Percentiles rank a stretch among this genome's conserved stretches.
Conservation (phyloP, 2,329 filamentous ascomycete genomes). For the Fusarium sp. region DNA sequence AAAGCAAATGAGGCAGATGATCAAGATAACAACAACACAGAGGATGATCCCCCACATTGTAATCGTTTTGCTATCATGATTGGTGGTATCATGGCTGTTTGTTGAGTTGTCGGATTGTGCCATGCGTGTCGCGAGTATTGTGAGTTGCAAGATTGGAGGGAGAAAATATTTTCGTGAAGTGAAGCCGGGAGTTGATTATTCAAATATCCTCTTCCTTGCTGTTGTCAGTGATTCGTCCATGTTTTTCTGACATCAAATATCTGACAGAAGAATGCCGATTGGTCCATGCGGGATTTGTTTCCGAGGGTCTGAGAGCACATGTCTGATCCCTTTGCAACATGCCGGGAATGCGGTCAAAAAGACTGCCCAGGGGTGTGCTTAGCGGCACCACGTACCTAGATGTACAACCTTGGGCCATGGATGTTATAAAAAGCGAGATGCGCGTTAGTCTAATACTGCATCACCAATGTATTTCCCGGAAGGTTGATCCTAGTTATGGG, state of each 20-base stretch:
- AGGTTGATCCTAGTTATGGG: too few species aligned
- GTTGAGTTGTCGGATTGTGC: not conserved
- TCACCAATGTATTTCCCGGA: too few species aligned
- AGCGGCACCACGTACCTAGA: not conserved
- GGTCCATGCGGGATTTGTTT: not conserved
- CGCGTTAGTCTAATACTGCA: too few species aligned
- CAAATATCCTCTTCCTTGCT: not conserved
- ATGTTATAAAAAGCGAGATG: too few species aligned
- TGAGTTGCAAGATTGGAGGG: accelerated
- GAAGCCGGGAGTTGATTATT: not conserved
- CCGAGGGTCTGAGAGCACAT: conserved; percentile 1
- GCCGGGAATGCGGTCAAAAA: not conserved
- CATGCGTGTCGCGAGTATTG: not conserved
- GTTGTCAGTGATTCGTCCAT: not conserved
- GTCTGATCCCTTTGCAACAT: not conserved
- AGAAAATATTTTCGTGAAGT: not conserved
- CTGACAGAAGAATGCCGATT: not conserved
- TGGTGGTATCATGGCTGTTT: not conserved
- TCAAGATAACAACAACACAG: not conserved
- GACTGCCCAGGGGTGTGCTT: not conserved
- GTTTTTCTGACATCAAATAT: not conserved
- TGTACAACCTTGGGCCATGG: too few species aligned
- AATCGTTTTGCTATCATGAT: not conserved
- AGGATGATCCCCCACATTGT: conserved; percentile 13
- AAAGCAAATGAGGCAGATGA: conserved; percentile 13